Evolutionary conservation across 2,329 filamentous ascomycete genomes (phyloP).

Genomic region (Trichoderma polysporum): DNA sequence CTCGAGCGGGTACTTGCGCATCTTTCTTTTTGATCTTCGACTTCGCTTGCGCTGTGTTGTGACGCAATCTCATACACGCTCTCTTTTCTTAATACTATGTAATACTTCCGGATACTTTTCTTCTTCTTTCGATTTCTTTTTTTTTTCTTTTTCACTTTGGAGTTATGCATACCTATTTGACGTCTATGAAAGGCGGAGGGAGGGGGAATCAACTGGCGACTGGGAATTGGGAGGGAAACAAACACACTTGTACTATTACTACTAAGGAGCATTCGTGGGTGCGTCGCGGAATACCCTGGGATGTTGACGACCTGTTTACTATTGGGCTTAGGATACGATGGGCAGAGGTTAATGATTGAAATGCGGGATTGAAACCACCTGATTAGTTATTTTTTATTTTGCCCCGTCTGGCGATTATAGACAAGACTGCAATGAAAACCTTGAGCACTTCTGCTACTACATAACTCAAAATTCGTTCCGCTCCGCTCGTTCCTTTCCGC

Average conservation of each 20-base stretch:
- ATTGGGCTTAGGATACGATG: slow-evolving; percentile 9
- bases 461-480: not conserved
- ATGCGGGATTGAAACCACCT: slow-evolving; percentile 14
- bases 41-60: slow-evolving; percentile 4
- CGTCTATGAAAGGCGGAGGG: slow-evolving; percentile 5
- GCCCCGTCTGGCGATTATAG: slow-evolving; percentile 13
- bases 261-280: slow-evolving; percentile 19
- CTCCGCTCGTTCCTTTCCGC: not conserved
- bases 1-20: slow-evolving; percentile 25
- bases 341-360: slow-evolving; percentile 20
- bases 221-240: slow-evolving; percentile 13
- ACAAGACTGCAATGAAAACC: slow-evolving; percentile 11
- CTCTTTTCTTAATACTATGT: slow-evolving; percentile 8
- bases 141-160: slow-evolving; percentile 8
- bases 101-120: not conserved
- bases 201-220: slow-evolving; percentile 11
- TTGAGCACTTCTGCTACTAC: not conserved
- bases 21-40: not conserved
- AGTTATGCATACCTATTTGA: slow-evolving; percentile 12
- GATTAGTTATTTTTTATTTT: not conserved
- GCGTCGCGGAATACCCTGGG: slow-evolving; percentile 22
- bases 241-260: slow-evolving; percentile 15
- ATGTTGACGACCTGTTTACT: slow-evolving; percentile 17
- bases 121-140: not conserved
- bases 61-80: slow-evolving; percentile 11